A percentile compares a stretch with the other conserved stretches of the same genome.
Conservation (phyloP, 2,329 filamentous ascomycete genomes). For the Penicillium italicum region DNA sequence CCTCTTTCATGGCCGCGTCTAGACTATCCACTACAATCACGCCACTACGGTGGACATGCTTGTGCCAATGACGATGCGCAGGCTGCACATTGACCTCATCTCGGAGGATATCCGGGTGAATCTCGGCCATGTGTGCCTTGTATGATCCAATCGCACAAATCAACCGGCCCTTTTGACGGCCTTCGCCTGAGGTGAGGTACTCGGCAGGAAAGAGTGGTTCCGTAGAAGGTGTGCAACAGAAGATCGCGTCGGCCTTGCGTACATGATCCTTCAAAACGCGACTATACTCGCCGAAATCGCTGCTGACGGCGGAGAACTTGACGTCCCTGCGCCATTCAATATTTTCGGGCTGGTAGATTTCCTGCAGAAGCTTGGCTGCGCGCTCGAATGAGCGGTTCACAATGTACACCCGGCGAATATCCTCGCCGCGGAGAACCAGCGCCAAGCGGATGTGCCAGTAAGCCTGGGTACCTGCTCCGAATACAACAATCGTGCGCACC, state of each 20-base stretch:
- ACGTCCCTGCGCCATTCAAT: slow-evolving; percentile 61
- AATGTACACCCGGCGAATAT: slow-evolving; percentile 76
- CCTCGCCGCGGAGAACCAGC: slow-evolving; percentile 61
- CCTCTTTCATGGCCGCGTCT: slow-evolving; percentile 73
- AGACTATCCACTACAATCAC: slow-evolving; percentile 65
- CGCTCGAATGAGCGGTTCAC: slow-evolving; percentile 64
- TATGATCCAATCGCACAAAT: slow-evolving; percentile 50
- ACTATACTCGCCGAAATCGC: slow-evolving; percentile 65
- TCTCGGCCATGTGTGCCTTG: slow-evolving; percentile 72
- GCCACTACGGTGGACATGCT: slow-evolving; percentile 55
- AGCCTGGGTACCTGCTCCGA: slow-evolving; percentile 84
- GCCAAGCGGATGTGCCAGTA: slow-evolving; percentile 92
- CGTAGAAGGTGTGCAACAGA: slow-evolving; percentile 78
- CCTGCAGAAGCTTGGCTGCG: slow-evolving; percentile 47
- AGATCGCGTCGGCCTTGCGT: slow-evolving; percentile 69
- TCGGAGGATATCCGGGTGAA: slow-evolving; percentile 71
- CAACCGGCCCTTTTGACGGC: slow-evolving; percentile 44
- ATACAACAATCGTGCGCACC: slow-evolving; percentile 75
- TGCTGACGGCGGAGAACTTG: slow-evolving; percentile 68
- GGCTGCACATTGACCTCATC: slow-evolving; percentile 54
- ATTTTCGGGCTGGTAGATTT: slow-evolving; percentile 52
- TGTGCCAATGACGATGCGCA: slow-evolving; percentile 48
- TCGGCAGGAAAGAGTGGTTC: slow-evolving; percentile 70
- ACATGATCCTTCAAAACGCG: slow-evolving; percentile 69
- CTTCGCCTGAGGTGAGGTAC: slow-evolving; percentile 62